Conservation (phyloP, 768 basidiomycete genomes). For the Panellus pusillus region DNA sequence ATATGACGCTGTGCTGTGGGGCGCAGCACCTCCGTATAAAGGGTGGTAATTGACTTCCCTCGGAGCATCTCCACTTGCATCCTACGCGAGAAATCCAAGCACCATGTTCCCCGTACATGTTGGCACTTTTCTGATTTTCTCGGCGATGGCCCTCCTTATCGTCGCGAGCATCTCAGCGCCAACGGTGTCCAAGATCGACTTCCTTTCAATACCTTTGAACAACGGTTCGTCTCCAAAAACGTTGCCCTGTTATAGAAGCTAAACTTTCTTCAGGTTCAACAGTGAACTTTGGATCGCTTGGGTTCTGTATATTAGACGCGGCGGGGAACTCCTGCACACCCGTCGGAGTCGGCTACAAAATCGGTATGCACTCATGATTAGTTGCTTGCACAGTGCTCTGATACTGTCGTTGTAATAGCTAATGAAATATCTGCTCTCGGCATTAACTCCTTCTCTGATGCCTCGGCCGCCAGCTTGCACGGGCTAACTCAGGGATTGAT, state of each 20-base stretch:
- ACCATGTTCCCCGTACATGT: constrained; percentile 12
- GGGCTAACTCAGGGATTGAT: constrained; percentile 54
- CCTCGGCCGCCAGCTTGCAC: constrained; percentile 36
- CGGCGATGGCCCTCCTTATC: constrained; percentile 17
- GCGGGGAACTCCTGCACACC: constrained; percentile 18
- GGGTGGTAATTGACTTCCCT: too few species aligned
- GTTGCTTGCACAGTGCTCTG: background rate
- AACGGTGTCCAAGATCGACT: constrained; percentile 17
- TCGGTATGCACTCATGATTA: constrained; percentile 9
- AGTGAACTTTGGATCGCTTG: constrained; percentile 20
- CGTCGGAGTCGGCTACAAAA: constrained; percentile 20
- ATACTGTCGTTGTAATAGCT: constrained; percentile 1
- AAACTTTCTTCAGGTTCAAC: too few species aligned
- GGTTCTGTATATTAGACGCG: constrained; percentile 16
- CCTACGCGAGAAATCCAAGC: background rate
- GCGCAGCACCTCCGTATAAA: too few species aligned
- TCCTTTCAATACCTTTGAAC: constrained; percentile 12
- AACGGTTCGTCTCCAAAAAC: constrained; percentile 18
- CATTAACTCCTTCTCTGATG: constrained; percentile 22
- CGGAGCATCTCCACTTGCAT: too few species aligned
- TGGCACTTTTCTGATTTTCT: constrained; percentile 24
- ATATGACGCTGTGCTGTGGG: too few species aligned
- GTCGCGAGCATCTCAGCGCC: constrained; percentile 21
- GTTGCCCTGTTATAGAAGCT: too few species aligned
- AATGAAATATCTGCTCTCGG: constrained; percentile 15